Evolutionary conservation across 768 basidiomycete species (phyloP).

Genomic region (Boletales sp.): DNA sequence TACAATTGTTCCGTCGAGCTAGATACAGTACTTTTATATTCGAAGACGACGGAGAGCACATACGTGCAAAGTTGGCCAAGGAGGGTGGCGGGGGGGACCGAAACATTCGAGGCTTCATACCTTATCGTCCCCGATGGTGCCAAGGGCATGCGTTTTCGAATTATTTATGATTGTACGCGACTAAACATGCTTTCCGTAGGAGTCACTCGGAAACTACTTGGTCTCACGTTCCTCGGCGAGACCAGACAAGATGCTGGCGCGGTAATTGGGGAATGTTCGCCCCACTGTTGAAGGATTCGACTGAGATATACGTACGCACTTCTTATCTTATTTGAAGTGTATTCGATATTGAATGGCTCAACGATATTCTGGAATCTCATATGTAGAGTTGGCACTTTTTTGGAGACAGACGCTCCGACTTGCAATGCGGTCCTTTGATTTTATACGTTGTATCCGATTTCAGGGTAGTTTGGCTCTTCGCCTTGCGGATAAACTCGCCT

Average conservation of each 20-base stretch:
- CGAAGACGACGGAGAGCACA: slow-evolving; percentile 33
- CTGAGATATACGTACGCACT: slow-evolving; percentile 16
- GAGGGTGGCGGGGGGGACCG: slow-evolving; percentile 20
- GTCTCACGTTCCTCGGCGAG: slow-evolving; percentile 41
- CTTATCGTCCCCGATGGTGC: too few species aligned
- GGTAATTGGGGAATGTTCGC: slow-evolving; percentile 38
- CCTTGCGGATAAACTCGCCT: slow-evolving; percentile 1
- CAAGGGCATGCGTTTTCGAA: slow-evolving; percentile 11
- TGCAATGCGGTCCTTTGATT: background rate
- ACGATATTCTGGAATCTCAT: background rate
- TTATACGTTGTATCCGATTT: background rate
- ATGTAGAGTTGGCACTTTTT: slow-evolving; percentile 22
- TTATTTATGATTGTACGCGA: too few species aligned
- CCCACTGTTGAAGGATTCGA: slow-evolving; percentile 29
- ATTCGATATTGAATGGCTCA: background rate
- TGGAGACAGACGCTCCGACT: slow-evolving; percentile 2
- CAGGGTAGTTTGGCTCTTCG: background rate
- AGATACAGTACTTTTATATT: slow-evolving; percentile 44
- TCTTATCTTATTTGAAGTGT: background rate
- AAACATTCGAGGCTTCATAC: slow-evolving; percentile 30
- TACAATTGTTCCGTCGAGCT: slow-evolving; percentile 35
- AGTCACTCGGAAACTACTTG: slow-evolving; percentile 37
- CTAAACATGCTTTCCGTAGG: slow-evolving; percentile 17
- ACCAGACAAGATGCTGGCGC: slow-evolving; percentile 26
- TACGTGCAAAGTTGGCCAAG: slow-evolving; percentile 35